Base-by-base conservation (phyloP, 768 basidiomycete species). In the Artomyces pyxidatus region DNA sequence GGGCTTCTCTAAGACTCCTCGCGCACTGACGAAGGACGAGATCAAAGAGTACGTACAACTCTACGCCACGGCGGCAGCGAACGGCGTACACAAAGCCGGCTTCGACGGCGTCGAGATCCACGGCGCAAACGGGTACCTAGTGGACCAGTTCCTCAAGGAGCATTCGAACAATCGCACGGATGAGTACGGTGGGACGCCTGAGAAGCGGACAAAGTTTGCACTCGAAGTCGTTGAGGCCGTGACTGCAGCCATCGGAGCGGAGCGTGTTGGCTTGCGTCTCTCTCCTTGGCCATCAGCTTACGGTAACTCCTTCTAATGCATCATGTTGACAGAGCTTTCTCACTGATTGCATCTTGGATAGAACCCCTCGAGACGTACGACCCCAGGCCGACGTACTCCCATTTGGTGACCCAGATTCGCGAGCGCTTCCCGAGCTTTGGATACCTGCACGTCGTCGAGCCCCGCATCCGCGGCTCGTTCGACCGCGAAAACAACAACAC, bases 341-440 rank as follows among this genome's bases (percentile, higher is more conserved):
- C 4, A 2, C 16, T 40, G 14, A 29, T 30, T 21, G 38, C 25
- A n/a, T 3, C 45, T n/a, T n/a, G n/a, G n/a, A n/a, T 27, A 56
- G 61, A 39, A 6, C 78, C 83, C 77, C n/a, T n/a, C n/a, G 60
- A 67, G 6, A 77, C 79, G 75, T 53, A 58, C 3, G 70, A 83
- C 49, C 81, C 80, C 0, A 63, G 71, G 3, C 76, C 80, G 0
- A 75, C 75, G 8, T 85, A 77, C 65, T 53, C 67, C 0, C 70
- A 81, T 60, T 53, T 83, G 28, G 69, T 76, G 19, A 46, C 64
- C 4, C 47, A 70, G 37, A 50, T 84, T 22, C 63, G 62, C 28
- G 48, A 61, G 14, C 51, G 52, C 7, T 68, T 72, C 54, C 74
- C 79, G 4, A 48, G 71, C 26, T 60, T 71, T 4, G 70, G 68